Conservation (phyloP, 2,329 filamentous ascomycete species). For the Ophiostoma triangulosporum region DNA sequence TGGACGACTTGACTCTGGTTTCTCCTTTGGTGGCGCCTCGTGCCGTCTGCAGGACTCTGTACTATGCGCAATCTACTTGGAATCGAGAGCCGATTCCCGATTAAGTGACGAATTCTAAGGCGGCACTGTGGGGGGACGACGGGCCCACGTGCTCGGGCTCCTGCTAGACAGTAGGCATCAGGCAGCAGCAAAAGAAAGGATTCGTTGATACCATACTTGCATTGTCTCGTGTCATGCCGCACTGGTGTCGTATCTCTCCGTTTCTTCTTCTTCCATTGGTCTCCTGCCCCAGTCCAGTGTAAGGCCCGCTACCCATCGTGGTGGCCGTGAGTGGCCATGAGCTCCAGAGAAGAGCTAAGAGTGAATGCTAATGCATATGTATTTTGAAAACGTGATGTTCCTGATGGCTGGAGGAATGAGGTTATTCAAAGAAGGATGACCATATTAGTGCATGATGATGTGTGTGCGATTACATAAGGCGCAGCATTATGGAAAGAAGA, state of each 20-base stretch:
- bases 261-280: not conserved
- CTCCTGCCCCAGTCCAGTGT: not conserved
- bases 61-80: too few species aligned
- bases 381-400: too few species aligned
- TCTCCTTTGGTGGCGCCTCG: not conserved
- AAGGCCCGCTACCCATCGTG: constrained; percentile 11
- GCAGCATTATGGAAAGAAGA: not conserved
- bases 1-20: not conserved
- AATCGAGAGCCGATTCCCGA: not conserved
- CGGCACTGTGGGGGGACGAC: not conserved
- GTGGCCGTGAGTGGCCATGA: constrained; percentile 11
- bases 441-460: not conserved
- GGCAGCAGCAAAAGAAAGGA: too few species aligned
- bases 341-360: not conserved
- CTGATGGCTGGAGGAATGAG: too few species aligned
- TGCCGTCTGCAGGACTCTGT: not conserved
- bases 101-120: not conserved
- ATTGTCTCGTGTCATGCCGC: not conserved
- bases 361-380: not conserved
- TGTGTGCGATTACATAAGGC: too few species aligned
- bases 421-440: too few species aligned
- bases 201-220: not conserved
- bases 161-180: too few species aligned
- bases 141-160: constrained; percentile 7
- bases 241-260: not conserved